A percentile compares a stretch with the other conserved stretches of the same genome.
Evolutionary conservation across 2,329 filamentous ascomycete genomes (phyloP).

Genomic region (Penicillium sp.): DNA sequence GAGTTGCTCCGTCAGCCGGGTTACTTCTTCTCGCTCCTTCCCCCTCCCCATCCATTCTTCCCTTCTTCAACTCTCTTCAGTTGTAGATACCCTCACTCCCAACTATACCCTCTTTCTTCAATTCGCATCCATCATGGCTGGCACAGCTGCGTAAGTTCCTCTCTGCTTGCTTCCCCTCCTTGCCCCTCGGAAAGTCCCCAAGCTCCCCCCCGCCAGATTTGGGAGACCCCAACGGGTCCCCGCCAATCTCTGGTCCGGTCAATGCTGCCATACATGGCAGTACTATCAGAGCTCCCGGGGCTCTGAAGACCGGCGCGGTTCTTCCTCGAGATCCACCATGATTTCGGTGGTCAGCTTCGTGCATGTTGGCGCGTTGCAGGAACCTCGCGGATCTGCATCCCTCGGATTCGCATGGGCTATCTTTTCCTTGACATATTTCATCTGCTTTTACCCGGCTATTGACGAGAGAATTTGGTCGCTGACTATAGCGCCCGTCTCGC

Average conservation of each 20-base stretch:
- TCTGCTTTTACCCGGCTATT: conserved; percentile 25
- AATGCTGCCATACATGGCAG: neutral
- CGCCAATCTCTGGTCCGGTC: neutral
- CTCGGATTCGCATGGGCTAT: conserved; percentile 13
- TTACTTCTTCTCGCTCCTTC: conserved; percentile 19
- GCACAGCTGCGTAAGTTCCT: conserved; percentile 47
- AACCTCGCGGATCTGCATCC: neutral
- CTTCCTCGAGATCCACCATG: no score
- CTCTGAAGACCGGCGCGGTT: neutral
- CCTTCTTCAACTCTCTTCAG: conserved; percentile 19
- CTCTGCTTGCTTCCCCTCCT: neutral
- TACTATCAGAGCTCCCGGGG: neutral
- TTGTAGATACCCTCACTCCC: conserved; percentile 14
- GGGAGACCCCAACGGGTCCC: conserved; percentile 1
- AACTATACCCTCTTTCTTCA: conserved; percentile 20
- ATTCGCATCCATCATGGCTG: conserved; percentile 40
- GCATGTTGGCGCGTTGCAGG: neutral
- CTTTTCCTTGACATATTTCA: neutral
- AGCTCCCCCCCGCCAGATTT: neutral
- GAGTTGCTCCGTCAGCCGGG: conserved; percentile 36
- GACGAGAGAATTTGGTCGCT: conserved; percentile 40
- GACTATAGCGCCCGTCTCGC: conserved; percentile 70
- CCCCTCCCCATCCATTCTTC: conserved; percentile 19
- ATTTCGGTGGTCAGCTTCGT: neutral
- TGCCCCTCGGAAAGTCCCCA: neutral